Conservation (phyloP, 1,284 basidiomycete genomes). For the Lentinula novae-zelandiae region DNA sequence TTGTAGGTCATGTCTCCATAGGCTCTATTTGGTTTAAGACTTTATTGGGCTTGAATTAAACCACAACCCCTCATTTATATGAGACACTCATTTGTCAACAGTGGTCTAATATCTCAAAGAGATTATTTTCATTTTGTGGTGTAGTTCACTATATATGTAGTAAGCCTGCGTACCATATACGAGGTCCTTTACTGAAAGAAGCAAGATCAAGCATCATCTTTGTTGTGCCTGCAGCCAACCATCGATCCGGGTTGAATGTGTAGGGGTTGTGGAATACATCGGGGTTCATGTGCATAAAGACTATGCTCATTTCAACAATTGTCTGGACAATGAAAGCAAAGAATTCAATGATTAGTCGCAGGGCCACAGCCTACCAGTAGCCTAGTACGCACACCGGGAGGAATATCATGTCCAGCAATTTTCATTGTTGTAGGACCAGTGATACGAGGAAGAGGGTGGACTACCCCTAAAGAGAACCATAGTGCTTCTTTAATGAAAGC, state of each 20-base stretch:
- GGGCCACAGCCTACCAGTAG: not conserved
- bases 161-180: slow-evolving; percentile 22
- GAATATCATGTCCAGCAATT: slow-evolving; percentile 18
- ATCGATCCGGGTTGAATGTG: slow-evolving; percentile 27
- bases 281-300: slow-evolving; percentile 14
- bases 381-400: slow-evolving; percentile 18
- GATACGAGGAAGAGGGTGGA: slow-evolving; percentile 20
- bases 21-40: too few relatives aligned
- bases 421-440: slow-evolving; percentile 15
- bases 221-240: slow-evolving; percentile 15
- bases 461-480: slow-evolving; percentile 17
- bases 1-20: too few relatives aligned
- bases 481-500: slow-evolving; percentile 24
- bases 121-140: too few relatives aligned
- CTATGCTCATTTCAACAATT: slow-evolving; percentile 19
- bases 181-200: slow-evolving; percentile 30
- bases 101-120: too few relatives aligned
- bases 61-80: too few relatives aligned
- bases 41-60: too few relatives aligned
- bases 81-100: too few relatives aligned
- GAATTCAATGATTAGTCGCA: not conserved
- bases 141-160: not conserved
- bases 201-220: slow-evolving; percentile 24
- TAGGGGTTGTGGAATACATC: slow-evolving; percentile 22
- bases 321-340: slow-evolving; percentile 13